These are phyloP conservation scores for Aspergillus cristatus DNA, from an alignment of 495 filamentous ascomycete species.

Conservation along the genomic window DNA sequence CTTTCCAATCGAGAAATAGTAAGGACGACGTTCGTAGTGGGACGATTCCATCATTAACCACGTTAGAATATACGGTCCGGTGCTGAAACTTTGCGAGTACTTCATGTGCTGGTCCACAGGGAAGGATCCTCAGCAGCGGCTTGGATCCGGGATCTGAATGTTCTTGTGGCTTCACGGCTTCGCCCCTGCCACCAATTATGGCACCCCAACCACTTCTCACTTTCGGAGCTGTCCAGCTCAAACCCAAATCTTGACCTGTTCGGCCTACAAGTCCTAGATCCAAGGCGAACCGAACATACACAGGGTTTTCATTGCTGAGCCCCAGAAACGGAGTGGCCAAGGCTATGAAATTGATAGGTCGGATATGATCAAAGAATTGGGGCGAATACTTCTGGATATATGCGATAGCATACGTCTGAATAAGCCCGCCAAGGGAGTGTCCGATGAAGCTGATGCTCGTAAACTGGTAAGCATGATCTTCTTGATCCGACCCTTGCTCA, in stretches of 20 bases:
- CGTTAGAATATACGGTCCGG: conserved; percentile 90
- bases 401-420: conserved; percentile 92
- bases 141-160: conserved; percentile 71
- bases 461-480: conserved; percentile 66
- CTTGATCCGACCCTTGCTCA: conserved; percentile 9
- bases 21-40: conserved; percentile 90
- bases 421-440: conserved; percentile 83
- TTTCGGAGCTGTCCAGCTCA: conserved; percentile 87
- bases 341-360: conserved; percentile 88
- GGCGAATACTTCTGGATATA: conserved; percentile 97
- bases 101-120: conserved; percentile 84
- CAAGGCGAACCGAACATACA: conserved; percentile 94
- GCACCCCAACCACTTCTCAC: conserved; percentile 81
- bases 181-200: conserved; percentile 68
- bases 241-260: conserved; percentile 87
- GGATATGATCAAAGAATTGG: conserved; percentile 77
- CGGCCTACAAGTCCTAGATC: conserved; percentile 93
- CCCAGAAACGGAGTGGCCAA: conserved; percentile 86
- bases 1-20: conserved; percentile 95
- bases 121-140: conserved; percentile 80
- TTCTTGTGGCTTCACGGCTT: conserved; percentile 53
- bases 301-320: conserved; percentile 91
- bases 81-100: conserved; percentile 82
- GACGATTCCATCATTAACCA: conserved; percentile 97
- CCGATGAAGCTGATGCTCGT: conserved; percentile 94